These are phyloP conservation scores for Linaria vulgaris DNA, from an alignment of 257 asterid species.

Conservation along the genomic window DNA sequence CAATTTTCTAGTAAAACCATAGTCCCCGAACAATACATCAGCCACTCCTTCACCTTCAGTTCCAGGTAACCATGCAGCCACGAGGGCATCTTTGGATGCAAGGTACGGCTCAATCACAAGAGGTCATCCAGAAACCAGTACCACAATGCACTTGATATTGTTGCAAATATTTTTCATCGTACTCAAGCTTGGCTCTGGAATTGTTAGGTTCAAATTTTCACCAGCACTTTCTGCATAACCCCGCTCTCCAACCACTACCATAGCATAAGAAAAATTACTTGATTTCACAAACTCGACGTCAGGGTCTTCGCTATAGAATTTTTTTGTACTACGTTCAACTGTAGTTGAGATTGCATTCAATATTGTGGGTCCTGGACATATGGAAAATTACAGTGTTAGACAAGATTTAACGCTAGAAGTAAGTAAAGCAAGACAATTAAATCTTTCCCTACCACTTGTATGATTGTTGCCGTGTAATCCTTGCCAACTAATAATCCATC, in stretches of 20 bases:
- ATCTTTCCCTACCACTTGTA: no score
- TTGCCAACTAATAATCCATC: slow-evolving; percentile 42
- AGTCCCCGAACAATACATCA: slow-evolving; percentile 60
- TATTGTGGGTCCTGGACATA: slow-evolving; percentile 55
- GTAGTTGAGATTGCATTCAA: slow-evolving; percentile 30
- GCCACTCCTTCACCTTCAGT: slow-evolving; percentile 62
- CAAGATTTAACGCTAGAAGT: no score
- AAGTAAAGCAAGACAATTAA: no score
- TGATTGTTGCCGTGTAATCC: slow-evolving; percentile 38
- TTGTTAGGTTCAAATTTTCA: slow-evolving; percentile 38
- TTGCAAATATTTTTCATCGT: slow-evolving; percentile 44
- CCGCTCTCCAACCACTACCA: slow-evolving; percentile 54
- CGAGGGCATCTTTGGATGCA: slow-evolving; percentile 38
- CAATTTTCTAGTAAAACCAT: slow-evolving; percentile 49
- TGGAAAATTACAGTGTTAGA: no score
- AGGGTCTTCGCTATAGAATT: slow-evolving; percentile 35
- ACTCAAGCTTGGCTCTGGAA: slow-evolving; percentile 35
- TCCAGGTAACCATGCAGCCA: slow-evolving; percentile 78
- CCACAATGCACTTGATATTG: slow-evolving; percentile 45
- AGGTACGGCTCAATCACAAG: slow-evolving; percentile 46
- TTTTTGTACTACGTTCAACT: slow-evolving; percentile 37
- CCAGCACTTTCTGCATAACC: slow-evolving; percentile 49
- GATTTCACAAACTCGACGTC: slow-evolving; percentile 22
- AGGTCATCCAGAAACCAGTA: slow-evolving; percentile 54
- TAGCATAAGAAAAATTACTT: slow-evolving; percentile 36